phyloP scores from a whole-genome alignment of 331 rosid genomes.

The Malus hybrid region DNA sequence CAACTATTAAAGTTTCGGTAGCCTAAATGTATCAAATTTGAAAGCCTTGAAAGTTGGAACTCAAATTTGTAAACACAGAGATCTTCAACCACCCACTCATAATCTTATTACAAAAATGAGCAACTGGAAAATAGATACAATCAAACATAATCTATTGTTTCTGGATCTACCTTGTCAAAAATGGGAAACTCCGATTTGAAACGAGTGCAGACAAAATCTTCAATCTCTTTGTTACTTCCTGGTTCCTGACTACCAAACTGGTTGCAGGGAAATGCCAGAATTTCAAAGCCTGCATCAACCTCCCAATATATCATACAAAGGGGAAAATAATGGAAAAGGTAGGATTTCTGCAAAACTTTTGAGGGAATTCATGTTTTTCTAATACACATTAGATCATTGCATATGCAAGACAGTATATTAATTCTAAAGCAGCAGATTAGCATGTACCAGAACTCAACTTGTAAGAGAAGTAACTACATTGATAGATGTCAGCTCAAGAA shows the following conservation, averaged over 20 bases:
- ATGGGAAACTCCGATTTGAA: constrained; percentile 77
- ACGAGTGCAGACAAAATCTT: constrained; percentile 61
- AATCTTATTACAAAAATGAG: not conserved
- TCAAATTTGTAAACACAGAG: not conserved
- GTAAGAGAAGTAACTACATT: not conserved
- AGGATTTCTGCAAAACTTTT: not conserved
- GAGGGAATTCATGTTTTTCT: not conserved
- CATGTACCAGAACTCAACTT: too few species aligned
- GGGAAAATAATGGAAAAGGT: not conserved
- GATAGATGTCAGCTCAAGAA: not conserved
- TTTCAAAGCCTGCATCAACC: constrained; percentile 50
- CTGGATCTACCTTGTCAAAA: constrained; percentile 51
- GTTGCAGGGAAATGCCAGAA: constrained; percentile 78
- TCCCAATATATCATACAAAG: not conserved
- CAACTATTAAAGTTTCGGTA: not conserved
- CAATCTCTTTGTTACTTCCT: constrained; percentile 51
- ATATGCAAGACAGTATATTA: not conserved
- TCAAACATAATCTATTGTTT: not conserved
- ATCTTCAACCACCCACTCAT: not conserved
- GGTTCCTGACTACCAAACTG: constrained; percentile 75
- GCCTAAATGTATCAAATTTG: not conserved
- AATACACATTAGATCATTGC: too few species aligned
- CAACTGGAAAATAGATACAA: not conserved
- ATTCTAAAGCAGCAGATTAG: not conserved
- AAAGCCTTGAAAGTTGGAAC: not conserved